Base-by-base conservation (phyloP, 176 grass and related monocot species). In the Aegilops speltoides region DNA sequence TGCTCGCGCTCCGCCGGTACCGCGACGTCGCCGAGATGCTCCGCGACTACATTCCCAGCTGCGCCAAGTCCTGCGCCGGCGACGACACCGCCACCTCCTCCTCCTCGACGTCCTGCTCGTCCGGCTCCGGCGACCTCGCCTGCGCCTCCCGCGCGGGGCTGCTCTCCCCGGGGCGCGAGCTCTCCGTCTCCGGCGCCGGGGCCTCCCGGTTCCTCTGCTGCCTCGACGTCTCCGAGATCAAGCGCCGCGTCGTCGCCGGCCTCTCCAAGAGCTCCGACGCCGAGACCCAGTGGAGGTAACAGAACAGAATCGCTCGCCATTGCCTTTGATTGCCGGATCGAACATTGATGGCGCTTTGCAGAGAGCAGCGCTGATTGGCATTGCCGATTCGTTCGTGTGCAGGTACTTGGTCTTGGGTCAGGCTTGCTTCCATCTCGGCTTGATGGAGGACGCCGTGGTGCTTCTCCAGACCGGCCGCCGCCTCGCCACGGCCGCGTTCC, bases 21-120 rank as follows among this genome's bases (percentile, higher is more conserved):
- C 92, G 92, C 50, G 90, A 97, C 86, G 88, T 99, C 48, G 97
- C 97, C 0, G 92, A 99, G 31, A 93, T 96, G 92, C 90, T 99
- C 43, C 80, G 87, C 22, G 94, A 99, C 25, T 97, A 97, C 89
- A 94, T 99, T 46, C 97, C 97, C 7, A 94, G 94, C 50, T 93
- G 85, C 86, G 81, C 79, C 70, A 90, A 79, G 57, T 19, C 87
- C 25, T 71, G 79, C 73, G 31, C 85, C 10, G 64, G n/a, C 25
- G 79, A 86, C 12, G 89, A 85, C 20, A 59, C 46, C 14, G 31
- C 75, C 25, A 8, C 83, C 8, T 22, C 85, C 1, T 80, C 73
- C 0, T 92, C 81, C 0, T 85, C 86, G 1, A 72, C 77, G 2
- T 86, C 48, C 7, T 87, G 17, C 5, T 94, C 87, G 0, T 83